Base-by-base conservation (phyloP, 2,329 filamentous ascomycete genomes). In the Tolypocladium amazonense region DNA sequence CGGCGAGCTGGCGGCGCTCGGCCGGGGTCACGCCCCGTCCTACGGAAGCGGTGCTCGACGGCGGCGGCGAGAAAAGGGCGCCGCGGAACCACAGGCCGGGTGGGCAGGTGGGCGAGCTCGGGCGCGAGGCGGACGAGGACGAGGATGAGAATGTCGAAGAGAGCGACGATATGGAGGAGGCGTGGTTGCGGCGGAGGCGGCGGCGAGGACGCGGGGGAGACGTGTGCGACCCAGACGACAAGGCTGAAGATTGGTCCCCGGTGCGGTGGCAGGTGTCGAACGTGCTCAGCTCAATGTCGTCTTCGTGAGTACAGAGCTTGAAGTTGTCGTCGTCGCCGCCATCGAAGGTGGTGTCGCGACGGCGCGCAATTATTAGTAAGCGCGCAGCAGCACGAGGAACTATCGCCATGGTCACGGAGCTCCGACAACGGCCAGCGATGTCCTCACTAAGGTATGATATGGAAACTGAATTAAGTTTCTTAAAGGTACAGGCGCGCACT, bases 1-100 rank as follows among this genome's bases (percentile, higher is more conserved):
- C 62, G 18, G 71, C 63, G 43, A 64, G 59, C 33, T 63, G 61
- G 53, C 61, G 63, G 43, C 65, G 66, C 47, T 69, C 62, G 37
- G 58, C 56, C 52, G 55, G 59, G 57, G 63, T 67, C 59, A 66
- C 67, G 56, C 45, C 56, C 41, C 38, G 61, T 52, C 20, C 41
- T 56, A 39, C 20, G n/a, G 56, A 62, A 30, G 52, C 55, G 20
- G 47, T 30, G 30, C 15, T 11, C 3, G 41, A 47, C 23, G 55
- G 57, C 47, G 55, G 56, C 47, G 58, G 56, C 9, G 59, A 43
- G 15, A 43, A 9, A 4, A 33, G 20, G 14, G 27, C 2, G 18
- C 15, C n/a, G 23, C 38, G 35, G 47, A 60, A n/a, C 20, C 43
- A 45, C 23, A 12, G 27, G 35, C 27, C n/a, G 27, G 14, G 25